phyloP scores from a whole-genome alignment of 1,284 basidiomycete species.

The Vanrija sp. region DNA sequence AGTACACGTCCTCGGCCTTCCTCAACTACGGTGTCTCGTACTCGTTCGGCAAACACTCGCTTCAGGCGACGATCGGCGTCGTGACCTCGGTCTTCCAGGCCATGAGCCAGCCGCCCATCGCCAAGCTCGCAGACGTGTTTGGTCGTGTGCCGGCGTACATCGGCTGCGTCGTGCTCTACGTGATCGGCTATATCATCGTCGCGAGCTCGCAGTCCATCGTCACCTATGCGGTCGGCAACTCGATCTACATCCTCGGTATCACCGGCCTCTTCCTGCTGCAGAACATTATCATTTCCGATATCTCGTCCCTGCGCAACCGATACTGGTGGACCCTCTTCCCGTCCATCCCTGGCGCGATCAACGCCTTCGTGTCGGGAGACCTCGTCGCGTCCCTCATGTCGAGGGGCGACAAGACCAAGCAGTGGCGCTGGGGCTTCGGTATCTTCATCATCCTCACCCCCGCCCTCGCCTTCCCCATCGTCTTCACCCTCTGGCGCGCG shows the following conservation, averaged over 20 bases:
- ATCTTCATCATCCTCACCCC: conserved; percentile 33
- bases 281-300: conserved; percentile 49
- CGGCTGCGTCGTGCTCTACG: conserved; percentile 39
- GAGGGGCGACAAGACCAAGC: conserved; percentile 5
- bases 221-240: conserved; percentile 39
- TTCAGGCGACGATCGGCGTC: conserved; percentile 19
- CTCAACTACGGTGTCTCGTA: conserved; percentile 35
- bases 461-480: conserved; percentile 21
- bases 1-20: conserved; percentile 30
- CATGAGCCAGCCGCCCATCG: conserved; percentile 71
- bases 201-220: conserved; percentile 31
- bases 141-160: conserved; percentile 47
- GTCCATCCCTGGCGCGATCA: conserved; percentile 47
- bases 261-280: conserved; percentile 39
- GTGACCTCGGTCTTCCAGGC: conserved; percentile 53
- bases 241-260: conserved; percentile 45
- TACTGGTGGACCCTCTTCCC: conserved; percentile 49
- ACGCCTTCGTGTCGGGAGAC: conserved; percentile 16
- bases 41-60: conserved; percentile 34
- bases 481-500: conserved; percentile 42
- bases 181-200: conserved; percentile 41
- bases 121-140: conserved; percentile 68
- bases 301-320: conserved; percentile 48
- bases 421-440: conserved; percentile 50
- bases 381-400: conserved; percentile 17